Percentiles rank a stretch among this genome's conserved stretches.
Evolutionary conservation across 768 basidiomycete genomes (phyloP).

Genomic region (Hericium alpestre): DNA sequence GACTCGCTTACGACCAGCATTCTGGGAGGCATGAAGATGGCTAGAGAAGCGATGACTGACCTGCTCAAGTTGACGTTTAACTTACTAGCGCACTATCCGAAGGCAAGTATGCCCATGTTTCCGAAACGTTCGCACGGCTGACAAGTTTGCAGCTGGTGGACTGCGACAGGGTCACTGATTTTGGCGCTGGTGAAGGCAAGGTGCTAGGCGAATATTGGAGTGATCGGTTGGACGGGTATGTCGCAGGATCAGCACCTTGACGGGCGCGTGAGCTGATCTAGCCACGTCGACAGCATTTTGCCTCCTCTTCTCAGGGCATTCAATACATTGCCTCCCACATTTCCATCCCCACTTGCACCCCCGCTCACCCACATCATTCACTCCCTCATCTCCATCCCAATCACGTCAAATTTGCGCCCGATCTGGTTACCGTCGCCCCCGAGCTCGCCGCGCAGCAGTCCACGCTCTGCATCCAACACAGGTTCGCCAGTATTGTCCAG

Average conservation of each 20-base stretch:
- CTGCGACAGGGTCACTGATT: constrained; percentile 8
- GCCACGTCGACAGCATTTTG: constrained; percentile 30
- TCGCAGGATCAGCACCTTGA: constrained; percentile 4
- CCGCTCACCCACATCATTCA: constrained; percentile 79
- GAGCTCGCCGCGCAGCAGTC: constrained; percentile 19
- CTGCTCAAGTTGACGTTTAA: constrained; percentile 81
- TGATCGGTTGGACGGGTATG: constrained; percentile 58
- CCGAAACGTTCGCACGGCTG: neutral
- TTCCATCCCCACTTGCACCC: constrained; percentile 51
- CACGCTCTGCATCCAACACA: constrained; percentile 21
- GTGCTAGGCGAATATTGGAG: constrained; percentile 72
- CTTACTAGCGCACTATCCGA: constrained; percentile 71
- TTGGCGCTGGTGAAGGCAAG: constrained; percentile 21
- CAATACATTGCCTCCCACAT: constrained; percentile 50
- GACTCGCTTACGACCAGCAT: constrained; percentile 43
- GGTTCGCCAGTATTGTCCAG: constrained; percentile 18
- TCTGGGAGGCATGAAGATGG: constrained; percentile 40
- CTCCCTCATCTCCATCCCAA: constrained; percentile 68
- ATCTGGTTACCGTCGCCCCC: constrained; percentile 49
- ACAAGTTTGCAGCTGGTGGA: constrained; percentile 4
- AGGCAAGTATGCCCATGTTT: constrained; percentile 32
- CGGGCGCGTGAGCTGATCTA: neutral
- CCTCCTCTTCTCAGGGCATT: constrained; percentile 63
- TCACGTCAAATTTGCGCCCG: constrained; percentile 40
- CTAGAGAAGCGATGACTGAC: constrained; percentile 70